Percentiles rank a stretch among this genome's conserved stretches.
phyloP scores from a whole-genome alignment of 768 basidiomycete genomes.

The Galerina sulciceps region DNA sequence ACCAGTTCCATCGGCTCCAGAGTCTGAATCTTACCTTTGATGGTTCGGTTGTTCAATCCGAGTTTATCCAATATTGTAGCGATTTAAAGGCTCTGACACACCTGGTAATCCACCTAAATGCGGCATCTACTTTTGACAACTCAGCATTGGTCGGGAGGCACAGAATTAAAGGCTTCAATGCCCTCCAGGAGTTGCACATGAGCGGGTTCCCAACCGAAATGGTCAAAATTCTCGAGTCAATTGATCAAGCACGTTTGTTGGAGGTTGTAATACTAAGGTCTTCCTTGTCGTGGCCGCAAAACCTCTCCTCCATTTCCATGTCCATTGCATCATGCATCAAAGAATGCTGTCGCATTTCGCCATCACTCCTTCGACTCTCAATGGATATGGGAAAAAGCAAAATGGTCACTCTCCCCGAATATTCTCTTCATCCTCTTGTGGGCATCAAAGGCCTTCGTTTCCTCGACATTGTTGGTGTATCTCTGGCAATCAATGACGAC shows the following conservation, averaged over 20 bases:
- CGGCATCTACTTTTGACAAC: neutral
- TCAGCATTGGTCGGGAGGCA: neutral
- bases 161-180: neutral
- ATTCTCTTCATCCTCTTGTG: neutral
- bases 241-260: neutral
- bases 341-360: constrained; percentile 2
- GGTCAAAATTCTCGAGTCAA: neutral
- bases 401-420: neutral
- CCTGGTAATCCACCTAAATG: neutral
- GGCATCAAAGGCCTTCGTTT: neutral
- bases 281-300: neutral
- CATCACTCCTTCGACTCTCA: neutral
- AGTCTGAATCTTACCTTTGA: neutral
- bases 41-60: neutral
- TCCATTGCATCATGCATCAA: neutral
- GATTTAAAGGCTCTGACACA: neutral
- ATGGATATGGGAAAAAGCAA: neutral
- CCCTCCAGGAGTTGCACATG: neutral
- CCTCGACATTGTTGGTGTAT: constrained; percentile 1
- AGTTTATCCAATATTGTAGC: neutral
- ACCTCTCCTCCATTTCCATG: neutral
- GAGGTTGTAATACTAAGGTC: neutral
- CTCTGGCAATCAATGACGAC: constrained; percentile 3
- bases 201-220: neutral
- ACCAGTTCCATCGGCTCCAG: neutral